phyloP scores from a whole-genome alignment of 768 basidiomycete species.

The Cantharellus anzutake region DNA sequence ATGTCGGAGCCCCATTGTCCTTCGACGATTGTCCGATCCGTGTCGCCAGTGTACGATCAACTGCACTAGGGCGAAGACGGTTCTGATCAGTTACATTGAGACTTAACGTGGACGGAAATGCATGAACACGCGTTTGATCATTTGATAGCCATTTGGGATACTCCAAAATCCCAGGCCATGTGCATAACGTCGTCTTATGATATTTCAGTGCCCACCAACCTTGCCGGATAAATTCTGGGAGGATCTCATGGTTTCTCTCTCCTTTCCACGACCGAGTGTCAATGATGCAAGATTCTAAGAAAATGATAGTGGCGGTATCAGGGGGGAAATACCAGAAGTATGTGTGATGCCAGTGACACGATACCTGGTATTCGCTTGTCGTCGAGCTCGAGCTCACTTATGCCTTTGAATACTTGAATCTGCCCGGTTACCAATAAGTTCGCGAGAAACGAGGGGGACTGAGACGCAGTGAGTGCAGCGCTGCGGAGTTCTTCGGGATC shows the following conservation, averaged over 20 bases:
- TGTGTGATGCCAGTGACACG: constrained; percentile 10
- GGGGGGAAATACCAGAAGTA: background rate
- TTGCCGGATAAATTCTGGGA: constrained; percentile 59
- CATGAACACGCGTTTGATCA: background rate
- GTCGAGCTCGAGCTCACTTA: constrained; percentile 59
- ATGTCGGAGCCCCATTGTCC: constrained; percentile 63
- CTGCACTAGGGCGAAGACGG: constrained; percentile 19
- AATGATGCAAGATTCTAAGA: constrained; percentile 24
- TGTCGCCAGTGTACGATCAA: constrained; percentile 43
- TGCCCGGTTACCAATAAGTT: constrained; percentile 49
- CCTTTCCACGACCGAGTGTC: constrained; percentile 61
- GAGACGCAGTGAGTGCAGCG: constrained; percentile 30
- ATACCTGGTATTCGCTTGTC: constrained; percentile 64
- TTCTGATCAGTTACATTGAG: background rate
- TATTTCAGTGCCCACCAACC: constrained; percentile 30
- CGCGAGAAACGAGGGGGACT: constrained; percentile 36
- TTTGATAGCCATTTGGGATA: too few relatives aligned
- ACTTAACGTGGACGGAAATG: background rate
- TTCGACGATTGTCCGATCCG: constrained; percentile 63
- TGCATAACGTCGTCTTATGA: too few relatives aligned
- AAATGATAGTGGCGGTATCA: background rate
- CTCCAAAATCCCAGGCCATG: background rate
- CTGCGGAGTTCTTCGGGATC: constrained; percentile 21
- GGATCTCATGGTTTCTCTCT: constrained; percentile 47
- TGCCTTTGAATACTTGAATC: constrained; percentile 43